Conservation (phyloP, 2,329 filamentous ascomycete genomes). For the Beauveria scarabaeidicola region DNA sequence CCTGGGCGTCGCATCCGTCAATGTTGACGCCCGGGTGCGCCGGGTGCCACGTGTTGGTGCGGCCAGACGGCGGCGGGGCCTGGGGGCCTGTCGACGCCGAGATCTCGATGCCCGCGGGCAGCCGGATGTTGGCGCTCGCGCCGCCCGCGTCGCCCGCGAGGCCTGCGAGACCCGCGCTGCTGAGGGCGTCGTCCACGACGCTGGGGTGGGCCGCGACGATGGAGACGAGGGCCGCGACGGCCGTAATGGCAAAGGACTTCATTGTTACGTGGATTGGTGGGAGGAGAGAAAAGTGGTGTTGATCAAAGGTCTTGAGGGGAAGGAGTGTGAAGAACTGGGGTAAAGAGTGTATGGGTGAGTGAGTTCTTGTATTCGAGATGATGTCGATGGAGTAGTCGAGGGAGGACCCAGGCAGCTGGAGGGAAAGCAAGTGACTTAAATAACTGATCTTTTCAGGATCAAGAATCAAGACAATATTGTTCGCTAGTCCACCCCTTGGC, state of each 20-base stretch:
- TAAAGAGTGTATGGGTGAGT: constrained; percentile 13
- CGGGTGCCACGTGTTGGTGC: constrained; percentile 28
- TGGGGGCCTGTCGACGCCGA: constrained; percentile 14
- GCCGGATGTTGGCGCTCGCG: background rate
- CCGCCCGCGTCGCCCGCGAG: too few relatives aligned
- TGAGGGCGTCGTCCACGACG: background rate
- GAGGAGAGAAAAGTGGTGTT: constrained; percentile 7
- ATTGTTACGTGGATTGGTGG: constrained; percentile 17
- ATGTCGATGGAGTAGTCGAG: background rate
- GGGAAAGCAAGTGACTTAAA: constrained; percentile 1
- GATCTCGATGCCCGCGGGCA: constrained; percentile 10
- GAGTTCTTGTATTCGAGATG: constrained; percentile 12
- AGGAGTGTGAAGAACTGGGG: constrained; percentile 7
- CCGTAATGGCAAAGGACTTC: constrained; percentile 16
- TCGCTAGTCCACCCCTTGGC: background rate
- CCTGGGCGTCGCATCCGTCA: constrained; percentile 26
- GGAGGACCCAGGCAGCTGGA: background rate
- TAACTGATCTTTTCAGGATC: constrained; percentile 1
- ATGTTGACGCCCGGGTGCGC: constrained; percentile 27
- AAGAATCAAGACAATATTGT: background rate
- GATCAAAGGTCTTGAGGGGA: background rate
- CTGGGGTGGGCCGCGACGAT: constrained; percentile 10
- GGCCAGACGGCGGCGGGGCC: constrained; percentile 18
- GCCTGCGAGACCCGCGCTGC: background rate
- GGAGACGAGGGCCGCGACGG: constrained; percentile 14